Conservation (phyloP, 805 yeast species). For the Komagataella populi region DNA sequence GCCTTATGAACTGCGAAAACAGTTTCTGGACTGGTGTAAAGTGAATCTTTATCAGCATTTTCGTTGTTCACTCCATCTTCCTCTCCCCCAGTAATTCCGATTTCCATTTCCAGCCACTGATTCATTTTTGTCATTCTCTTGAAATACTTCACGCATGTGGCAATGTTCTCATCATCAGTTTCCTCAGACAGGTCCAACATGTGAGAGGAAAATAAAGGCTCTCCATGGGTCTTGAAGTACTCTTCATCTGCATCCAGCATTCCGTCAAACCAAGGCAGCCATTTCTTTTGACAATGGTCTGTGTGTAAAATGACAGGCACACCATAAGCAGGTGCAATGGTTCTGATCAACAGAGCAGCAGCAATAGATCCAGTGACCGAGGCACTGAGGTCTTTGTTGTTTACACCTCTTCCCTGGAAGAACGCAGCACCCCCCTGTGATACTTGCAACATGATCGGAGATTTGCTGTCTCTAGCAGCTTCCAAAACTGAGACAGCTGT, state of each 20-base stretch:
- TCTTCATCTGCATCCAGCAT: constrained; percentile 95
- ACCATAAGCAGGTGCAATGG: constrained; percentile 93
- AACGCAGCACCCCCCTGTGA: constrained; percentile 99
- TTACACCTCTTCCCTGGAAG: constrained; percentile 99
- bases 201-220: constrained; percentile 96
- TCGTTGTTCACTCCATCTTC: constrained; percentile 99
- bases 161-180: constrained; percentile 90
- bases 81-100: constrained; percentile 99
- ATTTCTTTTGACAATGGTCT: constrained; percentile 97
- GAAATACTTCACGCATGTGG: constrained; percentile 89
- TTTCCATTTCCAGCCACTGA: constrained; percentile 99
- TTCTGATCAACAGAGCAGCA: constrained; percentile 95
- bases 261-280: constrained; percentile 98
- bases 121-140: constrained; percentile 83
- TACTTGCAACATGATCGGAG: constrained; percentile 94
- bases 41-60: constrained; percentile 69
- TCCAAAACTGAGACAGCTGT: constrained; percentile 94
- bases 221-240: constrained; percentile 74
- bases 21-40: constrained; percentile 93
- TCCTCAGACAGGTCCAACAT: constrained; percentile 98
- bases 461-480: constrained; percentile 88
- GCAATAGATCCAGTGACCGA: constrained; percentile 92
- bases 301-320: constrained; percentile 95
- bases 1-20: constrained; percentile 88
- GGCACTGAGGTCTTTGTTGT: constrained; percentile 86